Evolutionary conservation across 2,329 filamentous ascomycete species (phyloP).

Genomic region (Alternaria brassicae): DNA sequence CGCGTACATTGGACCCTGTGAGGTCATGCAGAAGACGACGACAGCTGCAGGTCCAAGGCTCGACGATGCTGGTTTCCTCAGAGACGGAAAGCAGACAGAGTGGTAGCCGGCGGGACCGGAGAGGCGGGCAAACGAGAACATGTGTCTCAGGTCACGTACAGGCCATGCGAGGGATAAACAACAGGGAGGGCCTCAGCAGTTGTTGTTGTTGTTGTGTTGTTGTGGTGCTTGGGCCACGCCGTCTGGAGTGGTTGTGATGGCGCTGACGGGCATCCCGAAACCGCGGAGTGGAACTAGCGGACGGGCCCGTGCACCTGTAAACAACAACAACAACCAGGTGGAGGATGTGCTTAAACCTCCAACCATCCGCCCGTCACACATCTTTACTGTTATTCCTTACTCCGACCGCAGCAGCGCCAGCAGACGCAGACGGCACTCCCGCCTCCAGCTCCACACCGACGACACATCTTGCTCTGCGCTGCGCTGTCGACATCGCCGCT

Average conservation of each 20-base stretch:
- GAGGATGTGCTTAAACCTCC: constrained; percentile 34
- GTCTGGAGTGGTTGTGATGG: constrained; percentile 33
- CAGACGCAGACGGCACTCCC: constrained; percentile 28
- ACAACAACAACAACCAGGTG: constrained; percentile 39
- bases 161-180: constrained; percentile 5
- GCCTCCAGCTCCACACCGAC: constrained; percentile 28
- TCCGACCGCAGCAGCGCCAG: constrained; percentile 25
- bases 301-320: constrained; percentile 22
- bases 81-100: constrained; percentile 8
- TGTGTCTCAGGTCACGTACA: constrained; percentile 11
- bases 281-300: constrained; percentile 28
- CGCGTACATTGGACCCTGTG: constrained; percentile 30
- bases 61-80: constrained; percentile 12
- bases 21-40: constrained; percentile 25
- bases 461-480: constrained; percentile 18
- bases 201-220: constrained; percentile 21
- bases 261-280: constrained; percentile 35
- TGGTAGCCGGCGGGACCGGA: neutral
- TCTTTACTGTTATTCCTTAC: constrained; percentile 50
- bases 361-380: constrained; percentile 41
- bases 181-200: constrained; percentile 17
- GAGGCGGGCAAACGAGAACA: constrained; percentile 1
- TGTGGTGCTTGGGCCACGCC: constrained; percentile 29
- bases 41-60: constrained; percentile 8
- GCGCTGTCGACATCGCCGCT: constrained; percentile 24